Evolutionary conservation across 2,329 filamentous ascomycete genomes (phyloP).

Genomic region (Orbilia blumenaviensis): DNA sequence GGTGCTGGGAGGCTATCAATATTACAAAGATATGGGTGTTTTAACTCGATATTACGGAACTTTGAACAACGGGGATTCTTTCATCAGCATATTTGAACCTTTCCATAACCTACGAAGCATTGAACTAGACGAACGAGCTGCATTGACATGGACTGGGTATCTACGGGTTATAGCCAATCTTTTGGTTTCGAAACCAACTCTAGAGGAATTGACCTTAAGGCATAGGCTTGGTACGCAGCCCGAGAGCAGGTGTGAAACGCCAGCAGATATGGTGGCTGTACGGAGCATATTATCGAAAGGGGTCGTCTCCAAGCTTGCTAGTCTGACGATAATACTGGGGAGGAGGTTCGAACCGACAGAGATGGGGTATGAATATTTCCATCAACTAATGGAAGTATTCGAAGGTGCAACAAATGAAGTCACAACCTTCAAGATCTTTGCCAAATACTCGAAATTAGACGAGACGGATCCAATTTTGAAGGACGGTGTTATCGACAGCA

Average conservation of each 20-base stretch:
- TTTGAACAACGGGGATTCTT: neutral
- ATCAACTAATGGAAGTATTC: slow-evolving; percentile 30
- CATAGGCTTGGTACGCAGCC: slow-evolving; percentile 19
- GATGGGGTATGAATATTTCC: slow-evolving; percentile 36
- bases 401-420: slow-evolving; percentile 17
- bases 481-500: neutral
- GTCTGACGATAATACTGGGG: slow-evolving; percentile 22
- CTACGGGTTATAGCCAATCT: slow-evolving; percentile 26
- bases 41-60: slow-evolving; percentile 33
- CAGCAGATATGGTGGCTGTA: slow-evolving; percentile 12
- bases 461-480: slow-evolving; percentile 12
- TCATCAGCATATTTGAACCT: slow-evolving; percentile 22
- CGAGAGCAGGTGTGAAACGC: neutral
- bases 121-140: slow-evolving; percentile 36
- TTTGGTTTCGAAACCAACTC: slow-evolving; percentile 24
- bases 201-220: slow-evolving; percentile 22
- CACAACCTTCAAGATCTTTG: slow-evolving; percentile 20
- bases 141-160: slow-evolving; percentile 29
- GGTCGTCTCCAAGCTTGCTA: slow-evolving; percentile 14
- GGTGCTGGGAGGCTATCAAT: slow-evolving; percentile 32
- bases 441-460: slow-evolving; percentile 38
- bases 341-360: slow-evolving; percentile 26
- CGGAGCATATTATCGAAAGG: slow-evolving; percentile 7
- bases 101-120: slow-evolving; percentile 22
- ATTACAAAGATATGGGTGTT: slow-evolving; percentile 41